Evolutionary conservation across 495 filamentous ascomycete genomes (phyloP), one percentile per base, ranked within the genome.

Genomic region (Sphaerosporella brunnea): DNA sequence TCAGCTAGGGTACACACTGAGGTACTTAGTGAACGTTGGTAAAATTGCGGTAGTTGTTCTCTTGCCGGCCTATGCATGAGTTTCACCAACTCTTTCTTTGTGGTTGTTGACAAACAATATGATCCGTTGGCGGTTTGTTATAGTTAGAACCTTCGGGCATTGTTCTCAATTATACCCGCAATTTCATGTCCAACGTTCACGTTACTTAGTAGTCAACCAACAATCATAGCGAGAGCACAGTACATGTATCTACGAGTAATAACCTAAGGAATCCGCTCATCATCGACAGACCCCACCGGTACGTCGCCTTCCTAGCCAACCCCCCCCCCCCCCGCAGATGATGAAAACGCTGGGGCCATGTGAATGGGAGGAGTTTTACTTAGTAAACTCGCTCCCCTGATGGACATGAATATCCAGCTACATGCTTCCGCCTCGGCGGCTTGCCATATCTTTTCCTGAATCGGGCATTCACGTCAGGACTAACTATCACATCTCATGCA

Each of bases 271-370:
- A n/a, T n/a, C n/a, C n/a, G n/a, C n/a, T n/a, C n/a, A n/a, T n/a
- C n/a, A n/a, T n/a, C n/a, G n/a, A n/a, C n/a, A n/a, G n/a, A n/a
- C n/a, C n/a, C n/a, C n/a, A n/a, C n/a, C n/a, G n/a, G n/a, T n/a
- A n/a, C n/a, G n/a, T n/a, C n/a, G n/a, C 24, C 45, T 32, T 49
- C 36, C 15, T 24, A 20, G 18, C 25, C 20, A 10, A 16, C 20
- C 3, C 18, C 47, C 47, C 24, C 23, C 37, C 18, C 7, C 34
- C 21, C 35, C 16, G 18, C 32, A 37, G 28, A 53, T 58, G 55
- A 58, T 58, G 55, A 58, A 48, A 50, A 58, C 53, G 55, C 54
- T 58, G 55, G 55, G 55, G 55, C 55, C 55, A 58, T 41, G 55
- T 58, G 51, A 58, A 50, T 49, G 47, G 20, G 55, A 58, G 55